Evolutionary conservation across 2,329 filamentous ascomycete species (phyloP), one percentile per base, ranked within the genome.

Genomic region (Neocatenulostroma microsporum): DNA sequence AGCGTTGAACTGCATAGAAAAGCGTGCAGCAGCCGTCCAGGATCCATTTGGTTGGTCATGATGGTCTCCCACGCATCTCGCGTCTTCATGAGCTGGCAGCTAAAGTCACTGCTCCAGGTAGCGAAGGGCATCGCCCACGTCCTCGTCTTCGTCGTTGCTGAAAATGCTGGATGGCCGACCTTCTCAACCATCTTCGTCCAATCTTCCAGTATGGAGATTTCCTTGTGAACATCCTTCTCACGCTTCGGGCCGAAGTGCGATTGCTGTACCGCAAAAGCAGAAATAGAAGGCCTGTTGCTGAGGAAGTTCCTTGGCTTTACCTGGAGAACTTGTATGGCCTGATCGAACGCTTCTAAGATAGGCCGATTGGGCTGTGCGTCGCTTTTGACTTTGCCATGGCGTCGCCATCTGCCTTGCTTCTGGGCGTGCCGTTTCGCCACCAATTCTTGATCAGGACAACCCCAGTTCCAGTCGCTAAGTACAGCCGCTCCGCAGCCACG

Each of bases 401-500:
- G 21, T n/a, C n/a, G 7, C 21, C 11, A 25, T 15, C 15, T 17
- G 18, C 36, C 41, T 37, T 10, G 38, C 38, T 44, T 45, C 24
- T 43, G 41, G 4, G 39, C 33, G 18, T 45, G 45, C 30, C 17
- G 40, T 37, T 27, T 45, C 40, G 12, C 39, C 35, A 27, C 37
- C 35, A 7, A 40, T 14, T 25, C 21, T 6, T 14, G 20, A 27
- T 45, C 40, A 9, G 42, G 45, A 36, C 40, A 43, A 15, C 31
- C 45, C 45, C 45, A 45, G 15, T 47, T 36, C 42, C 42, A 47
- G 13, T 47, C 42, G 20, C 34, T 34, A 19, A 43, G 41, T 2
- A 45, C 40, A 15, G 39, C 39, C 17, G 45, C 42, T n/a, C 45
- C 45, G 18, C 42, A 47, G n/a, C 45, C 45, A 23, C 45, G 34